A percentile compares a stretch with the other conserved stretches of the same genome.
These are phyloP conservation scores for Colletotrichum ledebouriae DNA, from an alignment of 2,329 filamentous ascomycete genomes.

Conservation along the genomic window DNA sequence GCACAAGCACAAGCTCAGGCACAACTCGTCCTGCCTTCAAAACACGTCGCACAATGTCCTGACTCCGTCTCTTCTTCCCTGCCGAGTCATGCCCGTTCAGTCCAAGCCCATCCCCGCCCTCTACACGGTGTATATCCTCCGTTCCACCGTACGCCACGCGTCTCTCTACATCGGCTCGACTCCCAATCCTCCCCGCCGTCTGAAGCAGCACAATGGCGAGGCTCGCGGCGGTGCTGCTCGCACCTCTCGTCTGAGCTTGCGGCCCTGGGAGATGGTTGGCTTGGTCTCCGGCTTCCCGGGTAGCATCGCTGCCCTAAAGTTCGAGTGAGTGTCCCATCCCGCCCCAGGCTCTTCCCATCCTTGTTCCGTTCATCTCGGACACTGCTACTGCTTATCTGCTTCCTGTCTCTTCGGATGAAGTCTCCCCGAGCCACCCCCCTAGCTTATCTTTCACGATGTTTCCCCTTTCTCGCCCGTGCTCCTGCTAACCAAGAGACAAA, in stretches of 20 bases:
- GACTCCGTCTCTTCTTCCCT: slow-evolving; percentile 30
- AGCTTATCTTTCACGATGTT: slow-evolving; percentile 18
- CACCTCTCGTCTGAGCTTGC: slow-evolving; percentile 75
- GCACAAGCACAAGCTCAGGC: slow-evolving; percentile 22
- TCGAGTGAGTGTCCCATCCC: slow-evolving; percentile 73
- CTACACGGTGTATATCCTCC: slow-evolving; percentile 93
- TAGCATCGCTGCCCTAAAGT: slow-evolving; percentile 88
- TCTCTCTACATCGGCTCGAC: slow-evolving; percentile 93
- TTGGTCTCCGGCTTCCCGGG: slow-evolving; percentile 92
- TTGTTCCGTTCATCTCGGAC: slow-evolving; percentile 20
- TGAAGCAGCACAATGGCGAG: slow-evolving; percentile 92
- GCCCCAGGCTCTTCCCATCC: neutral
- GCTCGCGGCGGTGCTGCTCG: slow-evolving; percentile 83
- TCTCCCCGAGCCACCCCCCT: slow-evolving; percentile 19
- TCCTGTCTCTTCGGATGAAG: slow-evolving; percentile 31
- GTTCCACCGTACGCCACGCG: slow-evolving; percentile 80
- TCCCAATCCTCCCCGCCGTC: slow-evolving; percentile 84
- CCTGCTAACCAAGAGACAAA: slow-evolving; percentile 17
- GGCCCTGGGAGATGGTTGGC: slow-evolving; percentile 93
- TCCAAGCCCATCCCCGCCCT: slow-evolving; percentile 82
- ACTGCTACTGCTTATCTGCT: slow-evolving; percentile 6
- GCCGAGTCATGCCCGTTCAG: slow-evolving; percentile 55
- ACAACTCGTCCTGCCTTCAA: slow-evolving; percentile 26
- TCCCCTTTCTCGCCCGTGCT: slow-evolving; percentile 2
- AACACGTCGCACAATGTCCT: slow-evolving; percentile 40